Percentiles rank a stretch among this genome's conserved stretches.
These are phyloP conservation scores for Trichocladium uniseriatum DNA, from an alignment of 495 filamentous ascomycete genomes.

Conservation along the genomic window DNA sequence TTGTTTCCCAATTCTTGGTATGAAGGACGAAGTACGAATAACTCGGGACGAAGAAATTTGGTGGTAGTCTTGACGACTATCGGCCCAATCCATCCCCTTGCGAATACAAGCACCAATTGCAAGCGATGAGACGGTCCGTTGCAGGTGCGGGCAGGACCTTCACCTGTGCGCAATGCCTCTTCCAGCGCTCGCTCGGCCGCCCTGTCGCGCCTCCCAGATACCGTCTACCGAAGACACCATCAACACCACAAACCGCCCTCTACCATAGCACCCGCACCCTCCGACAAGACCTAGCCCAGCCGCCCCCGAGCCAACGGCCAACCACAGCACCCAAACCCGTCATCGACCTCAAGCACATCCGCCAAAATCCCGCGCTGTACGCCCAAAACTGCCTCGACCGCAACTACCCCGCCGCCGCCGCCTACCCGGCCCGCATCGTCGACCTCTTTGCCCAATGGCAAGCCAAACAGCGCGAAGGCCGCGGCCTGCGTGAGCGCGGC, in stretches of 20 bases:
- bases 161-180: slow-evolving; percentile 26
- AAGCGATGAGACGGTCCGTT: slow-evolving; percentile 15
- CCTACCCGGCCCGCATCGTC: slow-evolving; percentile 60
- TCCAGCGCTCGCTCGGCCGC: background rate
- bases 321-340: slow-evolving; percentile 71
- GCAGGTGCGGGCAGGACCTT: slow-evolving; percentile 12
- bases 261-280: slow-evolving; percentile 9
- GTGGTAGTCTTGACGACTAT: too few species aligned
- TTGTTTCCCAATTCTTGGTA: too few species aligned
- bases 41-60: too few species aligned
- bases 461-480: slow-evolving; percentile 42
- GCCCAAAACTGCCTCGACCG: slow-evolving; percentile 71
- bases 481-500: slow-evolving; percentile 46
- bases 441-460: slow-evolving; percentile 59
- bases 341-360: slow-evolving; percentile 82
- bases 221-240: background rate
- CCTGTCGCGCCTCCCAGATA: background rate
- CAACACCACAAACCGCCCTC: background rate
- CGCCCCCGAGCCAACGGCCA: slow-evolving; percentile 25
- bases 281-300: background rate
- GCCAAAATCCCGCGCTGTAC: slow-evolving; percentile 68
- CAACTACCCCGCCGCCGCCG: slow-evolving; percentile 64
- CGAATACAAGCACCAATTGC: too few species aligned
- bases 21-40: too few species aligned
- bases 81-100: too few species aligned